These are phyloP conservation scores for Leccinum aurantiacum DNA, from an alignment of 768 basidiomycete species.

Conservation along the genomic window DNA sequence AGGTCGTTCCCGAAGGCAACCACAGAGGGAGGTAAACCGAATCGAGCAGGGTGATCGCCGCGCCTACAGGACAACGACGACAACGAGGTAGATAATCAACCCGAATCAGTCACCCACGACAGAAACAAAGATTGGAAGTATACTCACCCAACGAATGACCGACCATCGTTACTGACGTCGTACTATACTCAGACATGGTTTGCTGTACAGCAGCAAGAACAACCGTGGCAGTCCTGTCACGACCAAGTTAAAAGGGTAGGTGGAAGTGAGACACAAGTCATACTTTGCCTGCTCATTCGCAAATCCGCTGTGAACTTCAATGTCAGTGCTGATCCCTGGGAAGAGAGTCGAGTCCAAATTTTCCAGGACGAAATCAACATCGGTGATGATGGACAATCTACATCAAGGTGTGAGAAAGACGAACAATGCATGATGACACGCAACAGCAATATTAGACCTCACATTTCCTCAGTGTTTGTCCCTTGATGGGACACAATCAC, in stretches of 20 bases:
- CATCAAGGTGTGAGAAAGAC: not conserved
- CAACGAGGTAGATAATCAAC: not conserved
- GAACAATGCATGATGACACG: not conserved
- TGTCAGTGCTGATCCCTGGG: slow-evolving; percentile 43
- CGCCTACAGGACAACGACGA: slow-evolving; percentile 24
- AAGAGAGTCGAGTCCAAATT: slow-evolving; percentile 43
- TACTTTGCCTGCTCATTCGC: slow-evolving; percentile 43
- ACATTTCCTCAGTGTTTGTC: slow-evolving; percentile 33
- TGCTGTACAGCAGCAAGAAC: slow-evolving; percentile 47
- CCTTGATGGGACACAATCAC: slow-evolving; percentile 42
- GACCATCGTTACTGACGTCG: slow-evolving; percentile 43
- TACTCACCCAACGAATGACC: slow-evolving; percentile 43
- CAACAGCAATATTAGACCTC: not conserved
- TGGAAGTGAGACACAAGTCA: slow-evolving; percentile 8
- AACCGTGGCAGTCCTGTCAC: slow-evolving; percentile 38
- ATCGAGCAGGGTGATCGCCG: slow-evolving; percentile 32
- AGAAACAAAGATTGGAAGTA: too few species aligned
- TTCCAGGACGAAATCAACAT: slow-evolving; percentile 38
- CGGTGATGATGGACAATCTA: slow-evolving; percentile 41
- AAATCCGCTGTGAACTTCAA: slow-evolving; percentile 28
- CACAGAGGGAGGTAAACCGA: not conserved
- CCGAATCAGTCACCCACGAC: not conserved
- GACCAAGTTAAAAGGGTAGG: not conserved
- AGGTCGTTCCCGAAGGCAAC: not conserved
- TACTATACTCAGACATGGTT: slow-evolving; percentile 36